Conservation (phyloP, 1,139 yeast species). For the Nematodospora anomalae region DNA sequence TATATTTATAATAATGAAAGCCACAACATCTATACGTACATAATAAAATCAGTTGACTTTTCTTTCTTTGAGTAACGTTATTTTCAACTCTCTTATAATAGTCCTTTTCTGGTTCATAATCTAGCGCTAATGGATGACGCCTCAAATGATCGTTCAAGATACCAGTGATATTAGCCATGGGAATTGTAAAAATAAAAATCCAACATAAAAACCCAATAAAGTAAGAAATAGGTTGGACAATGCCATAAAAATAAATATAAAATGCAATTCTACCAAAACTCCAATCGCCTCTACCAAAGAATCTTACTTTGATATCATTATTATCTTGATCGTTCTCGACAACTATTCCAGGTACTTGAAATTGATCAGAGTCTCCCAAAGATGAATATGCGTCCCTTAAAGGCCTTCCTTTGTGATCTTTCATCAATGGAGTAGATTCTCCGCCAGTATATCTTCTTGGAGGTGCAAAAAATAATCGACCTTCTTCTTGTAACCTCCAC, state of each 20-base stretch:
- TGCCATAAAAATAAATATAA: constrained; percentile 66
- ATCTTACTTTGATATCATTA: constrained; percentile 51
- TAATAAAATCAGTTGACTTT: constrained; percentile 49
- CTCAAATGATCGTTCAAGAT: constrained; percentile 72
- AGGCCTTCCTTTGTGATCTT: constrained; percentile 47
- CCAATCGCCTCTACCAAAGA: constrained; percentile 95
- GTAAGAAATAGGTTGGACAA: constrained; percentile 68
- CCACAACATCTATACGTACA: constrained; percentile 95
- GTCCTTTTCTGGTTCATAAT: constrained; percentile 60
- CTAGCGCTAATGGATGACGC: constrained; percentile 85
- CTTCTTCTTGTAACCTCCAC: constrained; percentile 83
- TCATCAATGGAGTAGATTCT: constrained; percentile 39
- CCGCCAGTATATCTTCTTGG: constrained; percentile 45
- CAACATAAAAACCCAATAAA: constrained; percentile 65
- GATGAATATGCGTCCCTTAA: constrained; percentile 42
- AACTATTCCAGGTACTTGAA: constrained; percentile 4
- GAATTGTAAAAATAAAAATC: constrained; percentile 86
- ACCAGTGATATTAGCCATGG: constrained; percentile 77
- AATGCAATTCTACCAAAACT: constrained; percentile 78
- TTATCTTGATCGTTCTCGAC: constrained; percentile 28
- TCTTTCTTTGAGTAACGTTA: constrained; percentile 21
- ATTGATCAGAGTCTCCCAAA: constrained; percentile 26
- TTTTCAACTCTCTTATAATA: constrained; percentile 36
- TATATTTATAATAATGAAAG: constrained; percentile 87
- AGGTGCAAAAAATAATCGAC: constrained; percentile 72